These are phyloP conservation scores for Solanum hybrid DNA, from an alignment of 305 asterid species.

Conservation along the genomic window DNA sequence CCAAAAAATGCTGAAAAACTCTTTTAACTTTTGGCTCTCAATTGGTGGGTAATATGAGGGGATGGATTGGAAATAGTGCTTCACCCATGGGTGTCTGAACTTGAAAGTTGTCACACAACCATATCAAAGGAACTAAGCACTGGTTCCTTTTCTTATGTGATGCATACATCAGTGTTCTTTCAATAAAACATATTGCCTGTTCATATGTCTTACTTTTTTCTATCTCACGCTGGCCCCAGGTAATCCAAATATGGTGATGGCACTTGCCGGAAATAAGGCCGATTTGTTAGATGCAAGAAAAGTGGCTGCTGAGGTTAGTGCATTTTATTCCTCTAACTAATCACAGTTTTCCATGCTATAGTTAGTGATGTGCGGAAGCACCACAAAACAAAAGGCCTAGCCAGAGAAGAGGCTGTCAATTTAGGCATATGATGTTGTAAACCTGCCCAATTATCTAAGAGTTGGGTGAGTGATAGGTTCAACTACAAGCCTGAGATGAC, in stretches of 20 bases:
- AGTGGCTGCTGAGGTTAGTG: constrained; percentile 63
- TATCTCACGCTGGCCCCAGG: not conserved
- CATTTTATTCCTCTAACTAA: not conserved
- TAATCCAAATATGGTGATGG: constrained; percentile 31
- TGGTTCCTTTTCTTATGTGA: not conserved
- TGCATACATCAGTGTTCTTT: not conserved
- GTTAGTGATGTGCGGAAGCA: not conserved
- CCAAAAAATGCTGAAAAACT: not conserved
- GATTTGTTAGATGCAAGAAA: constrained; percentile 39
- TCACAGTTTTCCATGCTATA: not conserved
- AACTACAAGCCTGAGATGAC: not conserved
- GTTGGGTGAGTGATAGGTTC: not conserved
- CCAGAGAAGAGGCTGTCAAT: not conserved
- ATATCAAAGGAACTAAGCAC: not conserved
- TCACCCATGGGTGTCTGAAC: not conserved
- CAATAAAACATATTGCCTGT: not conserved
- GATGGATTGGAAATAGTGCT: not conserved
- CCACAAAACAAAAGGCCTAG: not conserved
- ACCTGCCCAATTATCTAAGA: not conserved
- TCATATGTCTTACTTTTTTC: not conserved
- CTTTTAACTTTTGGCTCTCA: not conserved
- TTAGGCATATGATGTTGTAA: not conserved
- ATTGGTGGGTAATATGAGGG: not conserved
- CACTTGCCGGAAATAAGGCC: constrained; percentile 34
- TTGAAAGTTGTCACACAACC: not conserved